Percentiles rank a stretch among this genome's conserved stretches.
Evolutionary conservation across 2,329 filamentous ascomycete species (phyloP).

Genomic region (Microsporum ferrugineum): DNA sequence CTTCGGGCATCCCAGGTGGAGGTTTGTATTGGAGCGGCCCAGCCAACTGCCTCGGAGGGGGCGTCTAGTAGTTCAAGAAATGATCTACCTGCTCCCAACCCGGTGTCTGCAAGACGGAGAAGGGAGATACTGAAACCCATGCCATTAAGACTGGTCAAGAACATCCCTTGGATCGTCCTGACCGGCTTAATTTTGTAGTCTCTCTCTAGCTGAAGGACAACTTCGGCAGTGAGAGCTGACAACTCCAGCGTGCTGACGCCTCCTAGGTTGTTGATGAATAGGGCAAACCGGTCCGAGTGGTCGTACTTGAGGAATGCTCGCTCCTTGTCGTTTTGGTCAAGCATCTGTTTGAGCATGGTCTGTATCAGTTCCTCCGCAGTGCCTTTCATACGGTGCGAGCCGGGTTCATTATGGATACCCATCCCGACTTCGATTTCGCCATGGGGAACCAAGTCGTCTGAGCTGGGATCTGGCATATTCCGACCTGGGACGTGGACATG

Average conservation of each 20-base stretch:
- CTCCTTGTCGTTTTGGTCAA: conserved; percentile 52
- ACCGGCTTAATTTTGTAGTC: conserved; percentile 51
- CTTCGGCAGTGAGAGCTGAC: conserved; percentile 56
- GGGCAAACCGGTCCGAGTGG: conserved; percentile 48
- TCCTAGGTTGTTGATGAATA: conserved; percentile 59
- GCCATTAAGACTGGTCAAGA: conserved; percentile 61
- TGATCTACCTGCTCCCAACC: conserved; percentile 41
- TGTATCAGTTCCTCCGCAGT: conserved; percentile 41
- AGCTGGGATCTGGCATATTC: conserved; percentile 41
- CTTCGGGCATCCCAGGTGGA: conserved; percentile 47
- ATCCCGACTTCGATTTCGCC: conserved; percentile 58
- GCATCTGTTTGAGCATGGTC: conserved; percentile 54
- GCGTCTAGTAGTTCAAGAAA: conserved; percentile 58
- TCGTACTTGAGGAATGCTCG: conserved; percentile 50
- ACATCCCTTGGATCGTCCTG: conserved; percentile 53
- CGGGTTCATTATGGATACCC: conserved; percentile 60
- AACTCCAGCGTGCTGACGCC: conserved; percentile 57
- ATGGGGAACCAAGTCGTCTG: conserved; percentile 41
- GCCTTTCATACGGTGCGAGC: conserved; percentile 42
- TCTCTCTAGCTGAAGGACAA: conserved; percentile 48
- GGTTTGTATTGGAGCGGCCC: conserved; percentile 49
- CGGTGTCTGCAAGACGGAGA: conserved; percentile 51
- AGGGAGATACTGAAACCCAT: conserved; percentile 60
- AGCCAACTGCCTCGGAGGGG: conserved; percentile 55
- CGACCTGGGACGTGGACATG: conserved; percentile 91